Evolutionary conservation across 306 rosid genomes (phyloP).

Genomic region (Cucurbita moschata): DNA sequence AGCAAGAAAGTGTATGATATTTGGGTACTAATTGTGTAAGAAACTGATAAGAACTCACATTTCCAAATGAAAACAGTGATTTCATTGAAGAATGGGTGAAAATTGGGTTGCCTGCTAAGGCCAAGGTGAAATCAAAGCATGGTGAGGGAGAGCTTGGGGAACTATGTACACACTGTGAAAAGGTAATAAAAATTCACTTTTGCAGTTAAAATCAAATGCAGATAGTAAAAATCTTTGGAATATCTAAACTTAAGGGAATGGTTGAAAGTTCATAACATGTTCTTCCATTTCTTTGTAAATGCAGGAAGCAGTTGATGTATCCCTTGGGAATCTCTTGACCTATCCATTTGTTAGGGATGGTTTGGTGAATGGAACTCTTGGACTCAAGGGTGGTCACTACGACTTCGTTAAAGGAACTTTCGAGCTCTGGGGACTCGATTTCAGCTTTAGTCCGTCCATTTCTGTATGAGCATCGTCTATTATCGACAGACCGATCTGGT

Average conservation of each 20-base stretch:
- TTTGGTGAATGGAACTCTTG: slow-evolving; percentile 64
- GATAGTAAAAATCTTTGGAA: neutral
- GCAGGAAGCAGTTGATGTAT: slow-evolving; percentile 86
- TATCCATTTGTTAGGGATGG: slow-evolving; percentile 93
- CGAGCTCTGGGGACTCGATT: slow-evolving; percentile 87
- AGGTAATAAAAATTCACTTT: slow-evolving; percentile 24
- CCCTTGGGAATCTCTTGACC: slow-evolving; percentile 76
- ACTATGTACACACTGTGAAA: slow-evolving; percentile 62
- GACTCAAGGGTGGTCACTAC: slow-evolving; percentile 73
- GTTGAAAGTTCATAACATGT: neutral
- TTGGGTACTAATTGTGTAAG: neutral
- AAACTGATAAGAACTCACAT: neutral
- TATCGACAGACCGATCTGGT: slow-evolving; percentile 32
- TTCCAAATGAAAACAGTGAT: slow-evolving; percentile 26
- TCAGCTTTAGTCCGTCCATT: slow-evolving; percentile 53
- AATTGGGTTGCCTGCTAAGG: slow-evolving; percentile 57
- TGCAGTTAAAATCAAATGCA: neutral
- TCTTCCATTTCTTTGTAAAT: neutral
- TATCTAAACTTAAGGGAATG: neutral
- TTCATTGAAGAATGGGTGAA: slow-evolving; percentile 89
- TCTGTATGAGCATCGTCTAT: slow-evolving; percentile 72
- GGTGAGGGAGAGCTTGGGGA: slow-evolving; percentile 28
- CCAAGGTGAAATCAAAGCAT: slow-evolving; percentile 40
- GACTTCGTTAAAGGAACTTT: slow-evolving; percentile 74
- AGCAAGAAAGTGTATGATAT: neutral